Percentiles rank a stretch among this genome's conserved stretches.
Evolutionary conservation across 1,284 basidiomycete species (phyloP).

Genomic region (Naganishia albida): DNA sequence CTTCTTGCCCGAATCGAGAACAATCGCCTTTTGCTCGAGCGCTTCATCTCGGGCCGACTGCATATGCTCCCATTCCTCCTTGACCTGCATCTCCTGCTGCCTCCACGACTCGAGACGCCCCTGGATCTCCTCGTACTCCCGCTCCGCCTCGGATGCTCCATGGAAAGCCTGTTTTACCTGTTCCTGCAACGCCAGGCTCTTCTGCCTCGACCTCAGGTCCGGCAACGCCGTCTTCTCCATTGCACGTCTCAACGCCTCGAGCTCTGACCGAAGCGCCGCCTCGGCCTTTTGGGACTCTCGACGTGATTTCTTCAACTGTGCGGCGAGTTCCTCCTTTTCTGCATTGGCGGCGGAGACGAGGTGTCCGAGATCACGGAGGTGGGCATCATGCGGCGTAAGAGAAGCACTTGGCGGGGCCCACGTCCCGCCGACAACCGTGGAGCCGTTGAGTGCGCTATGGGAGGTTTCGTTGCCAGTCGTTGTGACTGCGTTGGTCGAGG

Average conservation of each 20-base stretch:
- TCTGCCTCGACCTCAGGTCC: slow-evolving; percentile 52
- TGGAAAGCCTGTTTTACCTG: slow-evolving; percentile 55
- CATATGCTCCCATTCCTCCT: slow-evolving; percentile 42
- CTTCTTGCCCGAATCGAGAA: slow-evolving; percentile 46
- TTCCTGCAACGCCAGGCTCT: slow-evolving; percentile 52
- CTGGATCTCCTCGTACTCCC: slow-evolving; percentile 44
- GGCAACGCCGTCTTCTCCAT: slow-evolving; percentile 51
- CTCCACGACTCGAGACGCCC: slow-evolving; percentile 43
- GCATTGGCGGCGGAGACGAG: slow-evolving; percentile 46
- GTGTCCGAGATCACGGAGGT: slow-evolving; percentile 49
- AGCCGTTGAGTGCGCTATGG: slow-evolving; percentile 13
- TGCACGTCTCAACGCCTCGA: slow-evolving; percentile 51
- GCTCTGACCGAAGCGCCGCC: slow-evolving; percentile 49
- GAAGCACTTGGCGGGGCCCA: slow-evolving; percentile 12
- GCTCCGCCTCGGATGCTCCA: slow-evolving; percentile 47
- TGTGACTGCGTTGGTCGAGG: not conserved
- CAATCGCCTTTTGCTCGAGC: slow-evolving; percentile 43
- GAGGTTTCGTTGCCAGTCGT: not conserved
- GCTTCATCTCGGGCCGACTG: slow-evolving; percentile 35
- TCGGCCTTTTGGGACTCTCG: slow-evolving; percentile 51
- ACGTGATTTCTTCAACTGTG: slow-evolving; percentile 52
- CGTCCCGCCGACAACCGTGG: slow-evolving; percentile 16
- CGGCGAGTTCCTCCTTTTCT: slow-evolving; percentile 49
- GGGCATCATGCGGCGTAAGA: slow-evolving; percentile 42
- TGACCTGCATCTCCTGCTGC: slow-evolving; percentile 37